phyloP scores from a whole-genome alignment of 176 grass and related monocot species.

The Carex scoparia region DNA sequence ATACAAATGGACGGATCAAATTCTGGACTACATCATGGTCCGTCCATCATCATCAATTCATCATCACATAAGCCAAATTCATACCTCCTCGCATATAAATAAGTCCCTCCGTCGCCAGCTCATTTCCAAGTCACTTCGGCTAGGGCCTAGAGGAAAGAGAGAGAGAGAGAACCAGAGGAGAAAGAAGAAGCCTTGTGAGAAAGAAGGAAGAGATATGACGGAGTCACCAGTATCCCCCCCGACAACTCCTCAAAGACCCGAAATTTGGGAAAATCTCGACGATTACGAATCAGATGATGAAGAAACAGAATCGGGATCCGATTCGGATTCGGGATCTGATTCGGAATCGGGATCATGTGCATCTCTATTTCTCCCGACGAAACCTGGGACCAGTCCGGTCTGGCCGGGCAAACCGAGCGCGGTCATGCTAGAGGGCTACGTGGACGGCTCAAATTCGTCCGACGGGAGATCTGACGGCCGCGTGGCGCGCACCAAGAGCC shows the following conservation, averaged over 20 bases:
- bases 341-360: neutral
- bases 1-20: neutral
- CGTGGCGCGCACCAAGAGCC: slow-evolving; percentile 43
- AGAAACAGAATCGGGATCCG: neutral
- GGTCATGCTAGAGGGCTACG: slow-evolving; percentile 51
- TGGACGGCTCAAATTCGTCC: slow-evolving; percentile 21
- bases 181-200: neutral
- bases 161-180: neutral
- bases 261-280: neutral
- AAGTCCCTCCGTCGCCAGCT: neutral
- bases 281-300: neutral
- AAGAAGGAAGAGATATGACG: neutral
- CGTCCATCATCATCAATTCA: neutral
- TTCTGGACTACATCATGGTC: neutral
- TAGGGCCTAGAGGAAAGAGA: neutral
- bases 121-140: neutral
- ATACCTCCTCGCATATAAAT: neutral
- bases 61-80: neutral
- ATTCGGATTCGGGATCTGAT: slow-evolving; percentile 1
- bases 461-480: slow-evolving; percentile 5
- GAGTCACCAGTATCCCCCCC: neutral
- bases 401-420: slow-evolving; percentile 13
- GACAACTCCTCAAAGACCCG: neutral
- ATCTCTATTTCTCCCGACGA: neutral
- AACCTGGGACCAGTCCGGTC: neutral